Evolutionary conservation across 805 yeast species (phyloP), one percentile per base, ranked within the genome.

Genomic region (Starmerella bombi): DNA sequence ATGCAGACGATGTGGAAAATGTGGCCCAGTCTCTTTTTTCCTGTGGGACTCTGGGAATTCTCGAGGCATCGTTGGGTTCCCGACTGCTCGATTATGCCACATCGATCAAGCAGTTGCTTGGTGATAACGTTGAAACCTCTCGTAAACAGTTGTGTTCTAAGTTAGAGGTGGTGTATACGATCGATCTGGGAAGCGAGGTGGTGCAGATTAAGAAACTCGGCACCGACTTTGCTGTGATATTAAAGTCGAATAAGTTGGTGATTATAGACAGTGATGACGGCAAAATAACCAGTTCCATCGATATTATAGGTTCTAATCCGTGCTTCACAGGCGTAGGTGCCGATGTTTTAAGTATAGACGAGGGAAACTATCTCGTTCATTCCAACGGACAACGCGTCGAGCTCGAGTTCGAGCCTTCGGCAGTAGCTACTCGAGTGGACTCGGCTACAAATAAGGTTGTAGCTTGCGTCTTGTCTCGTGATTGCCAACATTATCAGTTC

Each of bases 401-500:
- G 3, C 38, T 42, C 3, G 48, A 34, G 12, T 36, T 45, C 42
- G 39, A 38, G 31, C 45, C 48, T 2, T 23, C 18, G 2, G 41
- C 48, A 3, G 23, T 39, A 4, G 32, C 40, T 10, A 35, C 40
- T 2, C 25, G 43, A 3, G 15, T 16, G n/a, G 40, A 38, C 9
- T 7, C 8, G 7, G 15, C 21, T 21, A 32, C 20, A 9, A 25
- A 28, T 4, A 3, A 6, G 21, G 23, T 32, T 14, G 21, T 29
- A 2, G 42, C 35, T 6, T 45, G 48, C 25, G 42, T 39, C 3
- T 23, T 45, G 8, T 41, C 48, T 9, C 41, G 42, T 17, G 48
- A 45, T 33, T 32, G 37, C 12, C 48, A 38, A 25, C 48, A 45
- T 22, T 45, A 37, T 19, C 38, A 42, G 32, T 42, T 45, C 23